These are phyloP conservation scores for Mucor lusitanicus DNA, from an alignment of 371 early-diverging fungal genomes.

Conservation along the genomic window DNA sequence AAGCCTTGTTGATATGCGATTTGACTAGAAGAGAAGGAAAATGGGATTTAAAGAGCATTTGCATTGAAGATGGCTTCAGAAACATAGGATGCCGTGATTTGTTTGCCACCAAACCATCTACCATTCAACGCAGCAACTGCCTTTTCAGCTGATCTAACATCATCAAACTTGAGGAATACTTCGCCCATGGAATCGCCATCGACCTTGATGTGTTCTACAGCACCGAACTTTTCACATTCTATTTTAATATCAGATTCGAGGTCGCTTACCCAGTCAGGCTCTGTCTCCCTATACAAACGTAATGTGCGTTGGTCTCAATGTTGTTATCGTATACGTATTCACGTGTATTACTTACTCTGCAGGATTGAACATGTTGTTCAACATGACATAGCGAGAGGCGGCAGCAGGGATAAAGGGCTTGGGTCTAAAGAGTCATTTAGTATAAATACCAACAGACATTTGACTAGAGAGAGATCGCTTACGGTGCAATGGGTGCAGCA, in stretches of 20 bases:
- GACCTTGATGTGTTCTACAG: conserved; percentile 75
- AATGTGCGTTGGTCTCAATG: not conserved
- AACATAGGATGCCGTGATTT: conserved; percentile 71
- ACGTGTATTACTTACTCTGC: conserved; percentile 66
- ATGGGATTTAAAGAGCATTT: conserved; percentile 34
- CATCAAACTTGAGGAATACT: conserved; percentile 84
- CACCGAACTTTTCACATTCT: conserved; percentile 85
- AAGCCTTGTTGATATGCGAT: not conserved
- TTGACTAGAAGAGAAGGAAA: not conserved
- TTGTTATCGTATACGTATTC: not conserved
- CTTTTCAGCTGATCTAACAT: conserved; percentile 59
- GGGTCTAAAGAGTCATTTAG: conserved; percentile 18
- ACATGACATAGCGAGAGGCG: conserved; percentile 64
- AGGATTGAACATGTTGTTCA: conserved; percentile 94
- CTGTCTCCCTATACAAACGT: conserved; percentile 71
- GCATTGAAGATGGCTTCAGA: conserved; percentile 73
- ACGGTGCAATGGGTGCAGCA: conserved; percentile 19
- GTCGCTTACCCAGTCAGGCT: conserved; percentile 85
- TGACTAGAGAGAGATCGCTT: conserved; percentile 11
- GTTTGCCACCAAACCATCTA: conserved; percentile 80
- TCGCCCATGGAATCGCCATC: conserved; percentile 74
- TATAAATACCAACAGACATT: not conserved
- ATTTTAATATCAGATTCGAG: conserved; percentile 83
- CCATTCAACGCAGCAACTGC: conserved; percentile 72
- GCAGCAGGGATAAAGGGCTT: conserved; percentile 48